phyloP scores from a whole-genome alignment of 148 eudicot species.

The Vaccinium vitisidaea region DNA sequence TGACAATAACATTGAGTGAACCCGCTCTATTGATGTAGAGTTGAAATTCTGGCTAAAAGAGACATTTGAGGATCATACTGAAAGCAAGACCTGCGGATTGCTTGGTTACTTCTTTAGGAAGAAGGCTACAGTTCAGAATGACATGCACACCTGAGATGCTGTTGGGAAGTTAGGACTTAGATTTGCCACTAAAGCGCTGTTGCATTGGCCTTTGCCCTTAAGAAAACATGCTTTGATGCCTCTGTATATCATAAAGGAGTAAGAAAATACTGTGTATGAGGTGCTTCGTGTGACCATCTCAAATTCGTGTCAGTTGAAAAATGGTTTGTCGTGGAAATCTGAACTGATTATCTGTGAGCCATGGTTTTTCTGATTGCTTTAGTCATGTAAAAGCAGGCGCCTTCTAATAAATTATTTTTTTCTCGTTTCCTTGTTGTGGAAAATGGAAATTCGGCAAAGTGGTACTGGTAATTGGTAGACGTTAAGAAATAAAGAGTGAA shows the following conservation, averaged over 20 bases:
- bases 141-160: not conserved
- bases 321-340: not conserved
- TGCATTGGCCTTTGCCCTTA: not conserved
- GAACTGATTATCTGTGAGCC: not conserved
- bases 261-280: not conserved
- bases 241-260: not conserved
- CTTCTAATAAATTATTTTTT: not conserved
- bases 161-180: not conserved
- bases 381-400: not conserved
- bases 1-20: not conserved
- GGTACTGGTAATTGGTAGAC: not conserved
- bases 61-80: not conserved
- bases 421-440: not conserved
- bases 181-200: not conserved
- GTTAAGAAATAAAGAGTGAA: not conserved
- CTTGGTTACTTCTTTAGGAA: not conserved
- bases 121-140: not conserved
- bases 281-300: not conserved
- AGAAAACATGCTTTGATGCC: not conserved
- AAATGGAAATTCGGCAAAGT: not conserved
- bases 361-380: not conserved
- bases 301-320: not conserved
- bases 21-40: not conserved
- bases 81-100: not conserved
- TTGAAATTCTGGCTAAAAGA: not conserved